phyloP scores from a whole-genome alignment of 345 rosid species.

The Dipteronia sinensis region DNA sequence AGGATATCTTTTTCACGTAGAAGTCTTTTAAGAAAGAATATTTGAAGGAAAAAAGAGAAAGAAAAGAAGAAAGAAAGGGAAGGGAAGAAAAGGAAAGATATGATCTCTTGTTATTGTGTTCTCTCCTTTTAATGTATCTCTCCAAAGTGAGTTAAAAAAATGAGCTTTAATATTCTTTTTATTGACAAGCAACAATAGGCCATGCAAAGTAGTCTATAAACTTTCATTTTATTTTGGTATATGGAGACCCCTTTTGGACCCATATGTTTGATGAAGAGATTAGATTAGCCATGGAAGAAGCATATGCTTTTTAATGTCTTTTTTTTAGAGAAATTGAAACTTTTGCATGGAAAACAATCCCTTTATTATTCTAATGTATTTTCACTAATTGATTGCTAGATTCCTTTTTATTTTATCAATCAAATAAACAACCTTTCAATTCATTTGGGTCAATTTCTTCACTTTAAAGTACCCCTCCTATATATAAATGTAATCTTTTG shows the following conservation, averaged over 20 bases:
- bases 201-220: conserved; percentile 29
- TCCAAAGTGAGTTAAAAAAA: conserved; percentile 51
- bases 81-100: conserved; percentile 40
- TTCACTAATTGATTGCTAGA: conserved; percentile 13
- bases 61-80: not conserved
- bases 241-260: conserved; percentile 25
- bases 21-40: conserved; percentile 34
- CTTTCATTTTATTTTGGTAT: too few relatives aligned
- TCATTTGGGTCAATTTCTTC: conserved; percentile 32
- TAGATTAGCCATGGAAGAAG: conserved; percentile 32
- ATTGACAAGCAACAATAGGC: conserved; percentile 29
- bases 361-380: conserved; percentile 22
- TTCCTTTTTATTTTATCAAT: conserved; percentile 28
- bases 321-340: conserved; percentile 27
- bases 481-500: not conserved
- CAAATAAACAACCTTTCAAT: conserved; percentile 4
- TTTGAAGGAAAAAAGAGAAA: conserved; percentile 1
- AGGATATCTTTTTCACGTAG: conserved; percentile 32
- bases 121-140: conserved; percentile 59
- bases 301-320: conserved; percentile 38
- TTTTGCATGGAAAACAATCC: conserved; percentile 54
- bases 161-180: conserved; percentile 36
- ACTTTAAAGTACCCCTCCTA: conserved; percentile 10
- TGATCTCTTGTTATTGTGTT: conserved; percentile 33
- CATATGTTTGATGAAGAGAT: conserved; percentile 22